A percentile compares a stretch with the other conserved stretches of the same genome.
Conservation (phyloP, 495 filamentous ascomycete species). For the Oidiodendron maius region DNA sequence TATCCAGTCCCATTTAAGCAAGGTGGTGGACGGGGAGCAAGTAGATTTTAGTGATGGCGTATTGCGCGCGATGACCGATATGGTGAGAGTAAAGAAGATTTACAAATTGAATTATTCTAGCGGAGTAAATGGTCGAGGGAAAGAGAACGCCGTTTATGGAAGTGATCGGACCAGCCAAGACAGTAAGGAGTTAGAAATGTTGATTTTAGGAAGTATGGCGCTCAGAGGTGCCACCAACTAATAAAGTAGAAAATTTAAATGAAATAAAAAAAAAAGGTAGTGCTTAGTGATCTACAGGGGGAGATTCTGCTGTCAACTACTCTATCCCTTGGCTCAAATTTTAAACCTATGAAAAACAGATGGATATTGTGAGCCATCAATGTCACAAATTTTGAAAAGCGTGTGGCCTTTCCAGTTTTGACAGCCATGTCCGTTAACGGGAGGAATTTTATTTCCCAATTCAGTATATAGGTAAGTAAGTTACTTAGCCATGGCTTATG, state of each 20-base stretch:
- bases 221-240: conserved; percentile 44
- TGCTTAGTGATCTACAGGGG: too few species aligned
- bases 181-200: conserved; percentile 50
- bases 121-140: conserved; percentile 12
- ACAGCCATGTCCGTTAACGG: too few species aligned
- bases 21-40: conserved; percentile 55
- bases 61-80: conserved; percentile 53
- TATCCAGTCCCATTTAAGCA: conserved; percentile 56
- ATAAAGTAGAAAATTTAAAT: conserved; percentile 2
- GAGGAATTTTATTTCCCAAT: too few species aligned
- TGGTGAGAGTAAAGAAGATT: conserved; percentile 66
- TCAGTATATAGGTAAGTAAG: too few species aligned
- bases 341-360: too few species aligned
- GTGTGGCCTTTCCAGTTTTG: too few species aligned
- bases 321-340: too few species aligned
- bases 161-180: conserved; percentile 13
- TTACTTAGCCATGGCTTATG: too few species aligned
- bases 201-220: conserved; percentile 67
- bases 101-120: conserved; percentile 67
- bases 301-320: too few species aligned
- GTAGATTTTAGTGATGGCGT: conserved; percentile 58
- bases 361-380: too few species aligned
- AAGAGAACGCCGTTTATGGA: conserved; percentile 13
- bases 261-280: too few species aligned
- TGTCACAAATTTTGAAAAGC: too few species aligned